A percentile compares a stretch with the other conserved stretches of the same genome.
Conservation (phyloP, 257 asterid species). For the Petrea volubilis region DNA sequence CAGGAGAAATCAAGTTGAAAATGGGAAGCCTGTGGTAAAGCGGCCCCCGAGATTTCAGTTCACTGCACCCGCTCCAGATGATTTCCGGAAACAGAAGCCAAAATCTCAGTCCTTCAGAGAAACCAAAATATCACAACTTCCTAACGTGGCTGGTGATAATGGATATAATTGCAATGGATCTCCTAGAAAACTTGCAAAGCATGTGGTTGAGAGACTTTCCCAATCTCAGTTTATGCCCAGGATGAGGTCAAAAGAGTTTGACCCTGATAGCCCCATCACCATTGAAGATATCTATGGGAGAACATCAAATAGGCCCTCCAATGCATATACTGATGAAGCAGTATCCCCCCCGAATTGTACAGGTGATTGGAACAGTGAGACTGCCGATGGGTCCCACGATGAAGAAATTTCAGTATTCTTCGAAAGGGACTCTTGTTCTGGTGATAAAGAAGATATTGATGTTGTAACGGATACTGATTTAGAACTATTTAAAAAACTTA, state of each 20-base stretch:
- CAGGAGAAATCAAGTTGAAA: conserved; percentile 40
- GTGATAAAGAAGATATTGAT: conserved; percentile 36
- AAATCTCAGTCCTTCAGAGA: conserved; percentile 80
- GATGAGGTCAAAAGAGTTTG: conserved; percentile 56
- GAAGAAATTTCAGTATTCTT: conserved; percentile 43
- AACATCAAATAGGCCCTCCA: conserved; percentile 47
- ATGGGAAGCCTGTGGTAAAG: conserved; percentile 44
- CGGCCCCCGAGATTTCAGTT: conserved; percentile 59
- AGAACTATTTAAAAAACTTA: conserved; percentile 50
- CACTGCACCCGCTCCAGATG: conserved; percentile 46
- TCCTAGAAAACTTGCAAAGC: conserved; percentile 79
- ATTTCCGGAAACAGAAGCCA: conserved; percentile 71
- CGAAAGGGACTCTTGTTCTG: conserved; percentile 40
- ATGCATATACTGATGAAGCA: conserved; percentile 47
- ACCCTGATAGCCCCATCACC: conserved; percentile 73
- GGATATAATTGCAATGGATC: conserved; percentile 69
- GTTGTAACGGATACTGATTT: conserved; percentile 46
- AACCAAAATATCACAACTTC: conserved; percentile 44
- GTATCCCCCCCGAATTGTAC: conserved; percentile 38
- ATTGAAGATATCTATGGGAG: conserved; percentile 77
- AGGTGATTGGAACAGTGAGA: conserved; percentile 42
- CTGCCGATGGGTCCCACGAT: conserved; percentile 40
- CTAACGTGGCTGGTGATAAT: conserved; percentile 49
- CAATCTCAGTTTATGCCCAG: conserved; percentile 55
- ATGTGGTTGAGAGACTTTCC: conserved; percentile 94